A percentile compares a stretch with the other conserved stretches of the same genome.
phyloP scores from a whole-genome alignment of 805 yeast genomes.

The Hanseniaspora hatyaiensis region DNA sequence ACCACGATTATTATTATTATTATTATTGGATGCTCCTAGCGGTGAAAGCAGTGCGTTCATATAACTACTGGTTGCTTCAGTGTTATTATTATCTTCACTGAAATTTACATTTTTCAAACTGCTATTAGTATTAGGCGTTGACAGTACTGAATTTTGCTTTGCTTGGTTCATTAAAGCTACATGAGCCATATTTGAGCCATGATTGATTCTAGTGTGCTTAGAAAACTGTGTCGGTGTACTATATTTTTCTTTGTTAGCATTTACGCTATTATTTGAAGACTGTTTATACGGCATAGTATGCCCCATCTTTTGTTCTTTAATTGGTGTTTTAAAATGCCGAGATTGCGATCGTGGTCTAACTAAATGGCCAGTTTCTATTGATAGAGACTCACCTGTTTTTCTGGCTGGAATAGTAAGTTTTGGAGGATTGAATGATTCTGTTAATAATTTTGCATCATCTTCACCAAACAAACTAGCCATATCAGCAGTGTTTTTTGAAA shows the following conservation, averaged over 20 bases:
- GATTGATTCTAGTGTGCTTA: not conserved
- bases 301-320: not conserved
- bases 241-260: not conserved
- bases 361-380: conserved; percentile 38
- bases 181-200: conserved; percentile 9
- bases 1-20: not conserved
- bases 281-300: too few species aligned
- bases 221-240: not conserved
- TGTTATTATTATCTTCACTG: not conserved
- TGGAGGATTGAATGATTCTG: conserved; percentile 44
- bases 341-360: conserved; percentile 11
- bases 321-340: conserved; percentile 5
- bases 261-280: not conserved
- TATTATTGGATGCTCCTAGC: not conserved
- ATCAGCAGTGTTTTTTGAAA: conserved; percentile 25
- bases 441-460: conserved; percentile 29
- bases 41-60: not conserved
- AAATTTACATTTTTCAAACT: too few species aligned
- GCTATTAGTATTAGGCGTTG: too few species aligned
- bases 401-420: conserved; percentile 75
- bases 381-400: conserved; percentile 65
- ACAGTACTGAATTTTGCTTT: not conserved
- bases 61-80: not conserved
- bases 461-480: conserved; percentile 28
- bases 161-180: conserved; percentile 3